These are phyloP conservation scores for Daldinia eschscholtzii DNA, from an alignment of 2,329 filamentous ascomycete species.

Conservation along the genomic window DNA sequence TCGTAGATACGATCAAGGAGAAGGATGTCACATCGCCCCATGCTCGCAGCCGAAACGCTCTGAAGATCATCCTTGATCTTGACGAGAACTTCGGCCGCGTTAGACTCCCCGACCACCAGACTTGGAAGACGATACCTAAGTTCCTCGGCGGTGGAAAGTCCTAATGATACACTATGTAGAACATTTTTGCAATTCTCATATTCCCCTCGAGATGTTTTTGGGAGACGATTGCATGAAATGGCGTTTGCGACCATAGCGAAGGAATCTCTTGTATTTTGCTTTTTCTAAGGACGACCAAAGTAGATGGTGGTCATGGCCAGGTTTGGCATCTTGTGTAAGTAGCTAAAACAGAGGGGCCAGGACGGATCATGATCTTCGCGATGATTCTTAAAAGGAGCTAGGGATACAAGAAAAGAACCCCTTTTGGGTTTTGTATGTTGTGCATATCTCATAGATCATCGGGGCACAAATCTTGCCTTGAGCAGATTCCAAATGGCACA, in stretches of 20 bases:
- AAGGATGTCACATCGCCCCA: constrained; percentile 68
- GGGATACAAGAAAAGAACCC: constrained; percentile 23
- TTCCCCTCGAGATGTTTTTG: constrained; percentile 37
- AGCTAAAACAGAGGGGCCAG: constrained; percentile 25
- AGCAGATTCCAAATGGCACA: constrained; percentile 7
- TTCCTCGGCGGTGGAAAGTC: constrained; percentile 57
- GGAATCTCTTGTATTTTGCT: constrained; percentile 43
- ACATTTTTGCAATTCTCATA: constrained; percentile 29
- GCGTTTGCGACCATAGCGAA: constrained; percentile 48
- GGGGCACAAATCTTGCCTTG: constrained; percentile 34
- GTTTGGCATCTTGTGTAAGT: constrained; percentile 44
- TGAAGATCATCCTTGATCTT: constrained; percentile 95
- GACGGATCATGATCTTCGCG: constrained; percentile 24
- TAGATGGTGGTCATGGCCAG: constrained; percentile 35
- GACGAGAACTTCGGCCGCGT: constrained; percentile 91
- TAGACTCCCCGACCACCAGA: constrained; percentile 67
- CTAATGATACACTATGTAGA: constrained; percentile 28
- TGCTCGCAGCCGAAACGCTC: constrained; percentile 81
- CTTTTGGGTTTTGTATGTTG: constrained; percentile 26
- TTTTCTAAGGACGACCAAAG: constrained; percentile 21
- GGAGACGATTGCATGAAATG: constrained; percentile 48
- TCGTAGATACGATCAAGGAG: constrained; percentile 72
- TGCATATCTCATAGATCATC: constrained; percentile 42
- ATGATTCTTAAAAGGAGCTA: constrained; percentile 23
- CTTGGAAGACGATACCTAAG: constrained; percentile 66